A percentile compares a stretch with the other conserved stretches of the same genome.
Conservation (phyloP, 176 grass and related monocot species). For the Aegilops longissima region DNA sequence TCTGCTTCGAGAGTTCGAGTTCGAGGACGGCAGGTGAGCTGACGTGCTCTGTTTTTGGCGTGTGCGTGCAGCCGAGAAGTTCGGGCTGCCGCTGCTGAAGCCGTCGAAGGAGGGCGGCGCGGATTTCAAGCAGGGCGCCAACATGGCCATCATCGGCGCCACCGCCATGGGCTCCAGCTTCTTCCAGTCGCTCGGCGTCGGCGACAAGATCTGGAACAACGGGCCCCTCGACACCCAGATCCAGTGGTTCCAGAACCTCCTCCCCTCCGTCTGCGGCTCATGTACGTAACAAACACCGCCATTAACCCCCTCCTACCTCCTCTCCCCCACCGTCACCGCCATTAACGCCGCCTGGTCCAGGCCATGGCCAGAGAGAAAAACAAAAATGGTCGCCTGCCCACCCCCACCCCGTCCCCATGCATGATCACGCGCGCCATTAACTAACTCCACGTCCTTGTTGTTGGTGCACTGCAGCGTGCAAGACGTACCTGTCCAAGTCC, state of each 20-base stretch:
- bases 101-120: conserved; percentile 62
- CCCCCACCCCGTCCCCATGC: neutral
- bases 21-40: neutral
- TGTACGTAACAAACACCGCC: conserved; percentile 5
- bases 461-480: conserved; percentile 46
- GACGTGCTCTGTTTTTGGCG: neutral
- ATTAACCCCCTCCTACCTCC: neutral
- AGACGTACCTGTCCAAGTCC: conserved; percentile 63
- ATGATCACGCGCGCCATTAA: neutral
- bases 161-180: conserved; percentile 66
- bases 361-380: neutral
- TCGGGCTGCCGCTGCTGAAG: conserved; percentile 65
- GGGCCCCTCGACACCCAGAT: conserved; percentile 79
- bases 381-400: neutral
- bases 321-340: neutral
- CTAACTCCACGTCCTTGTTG: neutral
- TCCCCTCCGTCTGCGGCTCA: conserved; percentile 72
- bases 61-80: conserved; percentile 53
- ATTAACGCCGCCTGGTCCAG: conserved; percentile 7
- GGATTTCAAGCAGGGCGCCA: conserved; percentile 68
- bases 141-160: conserved; percentile 95
- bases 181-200: conserved; percentile 78
- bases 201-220: conserved; percentile 87
- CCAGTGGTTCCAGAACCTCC: conserved; percentile 77
- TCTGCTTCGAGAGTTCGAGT: neutral